Percentiles rank a stretch among this genome's conserved stretches.
Conservation (phyloP, 441 rosid species). For the Pelargonium cotyledonis region DNA sequence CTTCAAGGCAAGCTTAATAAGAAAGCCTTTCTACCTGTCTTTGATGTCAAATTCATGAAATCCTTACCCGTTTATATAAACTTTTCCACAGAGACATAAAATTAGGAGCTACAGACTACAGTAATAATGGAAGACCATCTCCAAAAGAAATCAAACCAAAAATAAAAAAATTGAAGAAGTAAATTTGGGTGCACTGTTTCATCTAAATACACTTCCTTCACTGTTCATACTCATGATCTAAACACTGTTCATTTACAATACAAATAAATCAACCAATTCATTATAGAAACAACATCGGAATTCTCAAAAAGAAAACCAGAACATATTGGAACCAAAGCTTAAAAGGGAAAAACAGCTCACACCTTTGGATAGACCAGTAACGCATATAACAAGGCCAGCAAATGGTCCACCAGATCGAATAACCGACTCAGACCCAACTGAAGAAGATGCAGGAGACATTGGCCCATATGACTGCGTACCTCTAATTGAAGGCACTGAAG, state of each 20-base stretch:
- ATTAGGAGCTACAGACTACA: neutral
- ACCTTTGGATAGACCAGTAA: conserved; percentile 97
- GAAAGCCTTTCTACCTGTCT: neutral
- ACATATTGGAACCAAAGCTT: neutral
- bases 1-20: neutral
- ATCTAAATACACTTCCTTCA: neutral
- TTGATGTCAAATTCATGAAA: neutral
- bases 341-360: neutral
- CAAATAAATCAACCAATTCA: neutral
- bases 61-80: neutral
- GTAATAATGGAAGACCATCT: neutral
- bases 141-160: neutral
- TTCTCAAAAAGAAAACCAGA: neutral
- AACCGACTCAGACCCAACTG: conserved; percentile 32
- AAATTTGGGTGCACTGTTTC: conserved; percentile 5
- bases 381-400: conserved; percentile 74
- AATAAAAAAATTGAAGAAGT: neutral
- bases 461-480: conserved; percentile 36
- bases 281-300: neutral
- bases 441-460: conserved; percentile 43
- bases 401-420: conserved; percentile 54
- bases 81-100: neutral
- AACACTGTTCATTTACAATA: neutral
- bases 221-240: neutral
- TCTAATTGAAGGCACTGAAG: conserved; percentile 46